phyloP scores from a whole-genome alignment of 306 rosid species.

The Vicia faba region DNA sequence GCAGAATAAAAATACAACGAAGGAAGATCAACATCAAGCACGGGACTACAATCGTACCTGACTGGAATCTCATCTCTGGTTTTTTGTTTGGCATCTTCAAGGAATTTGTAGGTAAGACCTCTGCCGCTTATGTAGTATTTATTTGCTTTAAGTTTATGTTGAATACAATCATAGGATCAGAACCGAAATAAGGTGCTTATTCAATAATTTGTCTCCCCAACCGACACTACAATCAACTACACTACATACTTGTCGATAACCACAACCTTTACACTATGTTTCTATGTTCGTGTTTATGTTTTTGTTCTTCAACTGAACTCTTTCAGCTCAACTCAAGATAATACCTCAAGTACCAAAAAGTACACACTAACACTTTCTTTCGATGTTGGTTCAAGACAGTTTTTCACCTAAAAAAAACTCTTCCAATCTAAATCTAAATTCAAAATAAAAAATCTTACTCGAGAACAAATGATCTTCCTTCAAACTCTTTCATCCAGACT shows the following conservation, averaged over 20 bases:
- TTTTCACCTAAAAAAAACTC: constrained; percentile 53
- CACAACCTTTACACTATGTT: constrained; percentile 32
- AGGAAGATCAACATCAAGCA: no score
- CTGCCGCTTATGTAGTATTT: no score
- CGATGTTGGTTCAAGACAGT: constrained; percentile 92
- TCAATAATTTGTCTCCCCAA: no score
- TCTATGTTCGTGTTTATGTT: constrained; percentile 12
- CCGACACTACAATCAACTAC: constrained; percentile 42
- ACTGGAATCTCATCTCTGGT: no score
- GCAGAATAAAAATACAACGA: no score
- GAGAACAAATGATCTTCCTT: constrained; percentile 50
- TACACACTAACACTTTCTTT: background rate
- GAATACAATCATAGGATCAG: no score
- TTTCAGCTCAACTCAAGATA: constrained; percentile 44
- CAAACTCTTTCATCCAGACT: constrained; percentile 52
- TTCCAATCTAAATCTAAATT: constrained; percentile 38
- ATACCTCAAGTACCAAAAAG: background rate
- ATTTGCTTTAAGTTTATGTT: no score
- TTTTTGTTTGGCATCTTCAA: no score
- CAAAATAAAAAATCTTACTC: constrained; percentile 54
- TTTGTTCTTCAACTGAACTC: constrained; percentile 7
- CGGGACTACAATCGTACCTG: no score
- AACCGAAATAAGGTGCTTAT: no score
- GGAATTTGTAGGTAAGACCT: no score
- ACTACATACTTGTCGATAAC: constrained; percentile 60